Conservation (phyloP, 495 filamentous ascomycete species). For the Tetracladium setigerum region DNA sequence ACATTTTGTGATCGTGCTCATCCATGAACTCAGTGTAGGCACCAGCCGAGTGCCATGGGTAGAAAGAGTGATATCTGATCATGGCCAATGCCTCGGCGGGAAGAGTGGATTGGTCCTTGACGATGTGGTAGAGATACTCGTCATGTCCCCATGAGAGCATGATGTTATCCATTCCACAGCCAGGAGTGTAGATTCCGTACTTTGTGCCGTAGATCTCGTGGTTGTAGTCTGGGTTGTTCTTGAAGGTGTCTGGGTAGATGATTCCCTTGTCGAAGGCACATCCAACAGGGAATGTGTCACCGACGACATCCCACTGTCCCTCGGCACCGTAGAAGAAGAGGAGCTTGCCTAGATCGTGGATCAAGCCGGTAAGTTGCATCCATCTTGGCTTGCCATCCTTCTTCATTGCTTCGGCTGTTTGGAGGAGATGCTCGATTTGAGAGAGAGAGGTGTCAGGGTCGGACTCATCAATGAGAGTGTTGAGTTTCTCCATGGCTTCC, state of each 20-base stretch:
- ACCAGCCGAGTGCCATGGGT: conserved; percentile 77
- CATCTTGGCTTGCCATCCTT: conserved; percentile 84
- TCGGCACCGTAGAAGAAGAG: conserved; percentile 75
- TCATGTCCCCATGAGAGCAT: conserved; percentile 92
- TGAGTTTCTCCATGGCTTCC: conserved; percentile 85
- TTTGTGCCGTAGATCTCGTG: conserved; percentile 62
- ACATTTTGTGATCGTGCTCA: conserved; percentile 68
- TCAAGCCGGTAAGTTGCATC: conserved; percentile 87
- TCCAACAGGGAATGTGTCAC: conserved; percentile 89
- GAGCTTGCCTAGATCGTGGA: conserved; percentile 85
- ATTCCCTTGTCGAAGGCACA: conserved; percentile 69
- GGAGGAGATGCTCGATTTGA: conserved; percentile 83
- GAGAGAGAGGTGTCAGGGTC: conserved; percentile 81
- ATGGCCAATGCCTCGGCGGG: conserved; percentile 79
- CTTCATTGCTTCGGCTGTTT: conserved; percentile 80
- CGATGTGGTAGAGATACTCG: conserved; percentile 82
- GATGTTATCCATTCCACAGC: conserved; percentile 73
- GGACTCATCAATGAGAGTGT: conserved; percentile 80
- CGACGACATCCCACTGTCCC: conserved; percentile 90
- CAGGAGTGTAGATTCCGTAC: conserved; percentile 68
- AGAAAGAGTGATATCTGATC: conserved; percentile 87
- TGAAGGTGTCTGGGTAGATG: conserved; percentile 73
- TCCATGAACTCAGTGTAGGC: conserved; percentile 77
- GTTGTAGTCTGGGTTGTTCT: conserved; percentile 52
- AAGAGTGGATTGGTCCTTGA: conserved; percentile 68